These are phyloP conservation scores for Rosa chinensis DNA, from an alignment of 306 rosid species.

Conservation along the genomic window DNA sequence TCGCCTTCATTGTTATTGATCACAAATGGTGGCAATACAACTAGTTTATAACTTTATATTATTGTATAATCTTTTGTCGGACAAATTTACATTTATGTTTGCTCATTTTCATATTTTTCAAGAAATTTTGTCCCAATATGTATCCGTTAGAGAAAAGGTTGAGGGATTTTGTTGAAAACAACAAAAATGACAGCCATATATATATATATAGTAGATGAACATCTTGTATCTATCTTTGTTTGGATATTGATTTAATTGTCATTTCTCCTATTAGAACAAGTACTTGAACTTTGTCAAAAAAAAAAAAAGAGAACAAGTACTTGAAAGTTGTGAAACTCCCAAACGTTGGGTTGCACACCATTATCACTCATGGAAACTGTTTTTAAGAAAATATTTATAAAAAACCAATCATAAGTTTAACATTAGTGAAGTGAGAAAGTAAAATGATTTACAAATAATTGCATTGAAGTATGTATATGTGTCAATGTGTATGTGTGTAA, in stretches of 20 bases:
- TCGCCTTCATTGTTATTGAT: background rate
- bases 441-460: too few relatives aligned
- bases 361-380: background rate
- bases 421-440: too few relatives aligned
- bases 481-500: too few relatives aligned
- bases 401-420: too few relatives aligned
- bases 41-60: background rate
- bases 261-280: background rate
- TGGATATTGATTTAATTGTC: background rate
- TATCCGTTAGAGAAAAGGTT: background rate
- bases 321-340: background rate
- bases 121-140: background rate
- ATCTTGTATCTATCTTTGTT: background rate
- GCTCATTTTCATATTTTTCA: background rate
- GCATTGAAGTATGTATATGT: too few relatives aligned
- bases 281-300: too few relatives aligned
- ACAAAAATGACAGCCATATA: conserved; percentile 6
- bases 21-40: background rate
- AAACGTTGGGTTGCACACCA: background rate
- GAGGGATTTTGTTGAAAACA: conserved; percentile 17
- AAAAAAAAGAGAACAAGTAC: background rate
- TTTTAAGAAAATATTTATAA: too few relatives aligned
- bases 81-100: background rate
- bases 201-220: background rate
- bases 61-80: background rate